Evolutionary conservation across 2,329 filamentous ascomycete species (phyloP).

Genomic region (Trichoderma harzianum): DNA sequence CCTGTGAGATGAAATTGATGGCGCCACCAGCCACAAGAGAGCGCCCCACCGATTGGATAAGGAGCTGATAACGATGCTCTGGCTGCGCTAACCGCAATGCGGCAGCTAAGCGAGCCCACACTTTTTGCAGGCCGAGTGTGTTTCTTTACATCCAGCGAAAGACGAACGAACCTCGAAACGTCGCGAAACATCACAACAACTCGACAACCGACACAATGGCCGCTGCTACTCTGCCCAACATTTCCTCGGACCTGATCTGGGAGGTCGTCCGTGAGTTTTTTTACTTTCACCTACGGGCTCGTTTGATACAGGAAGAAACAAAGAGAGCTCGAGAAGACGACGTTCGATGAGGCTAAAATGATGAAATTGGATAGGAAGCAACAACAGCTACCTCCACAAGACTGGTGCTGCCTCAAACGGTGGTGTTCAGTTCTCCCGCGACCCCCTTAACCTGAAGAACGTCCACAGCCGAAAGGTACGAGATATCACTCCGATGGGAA

Average conservation of each 20-base stretch:
- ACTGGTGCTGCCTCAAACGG: slow-evolving; percentile 69
- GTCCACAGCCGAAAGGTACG: slow-evolving; percentile 83
- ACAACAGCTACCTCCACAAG: slow-evolving; percentile 93
- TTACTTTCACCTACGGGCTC: background rate
- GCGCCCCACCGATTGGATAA: slow-evolving; percentile 5
- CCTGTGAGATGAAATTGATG: background rate
- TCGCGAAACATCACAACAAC: slow-evolving; percentile 26
- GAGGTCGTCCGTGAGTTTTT: slow-evolving; percentile 81
- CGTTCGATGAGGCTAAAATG: slow-evolving; percentile 21
- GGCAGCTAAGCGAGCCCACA: slow-evolving; percentile 43
- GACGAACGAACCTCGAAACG: slow-evolving; percentile 14
- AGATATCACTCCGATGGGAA: background rate
- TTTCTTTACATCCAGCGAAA: background rate
- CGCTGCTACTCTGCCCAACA: slow-evolving; percentile 60
- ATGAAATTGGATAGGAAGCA: slow-evolving; percentile 57
- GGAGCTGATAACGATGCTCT: slow-evolving; percentile 16
- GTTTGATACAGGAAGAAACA: background rate
- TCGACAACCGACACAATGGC: slow-evolving; percentile 51
- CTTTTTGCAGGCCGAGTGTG: slow-evolving; percentile 24
- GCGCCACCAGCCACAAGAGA: background rate
- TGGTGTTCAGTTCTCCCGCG: slow-evolving; percentile 86
- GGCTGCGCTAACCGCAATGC: slow-evolving; percentile 28
- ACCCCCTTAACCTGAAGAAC: slow-evolving; percentile 92
- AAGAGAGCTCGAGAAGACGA: background rate
- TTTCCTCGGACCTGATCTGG: slow-evolving; percentile 92